Evolutionary conservation across 2,329 filamentous ascomycete genomes (phyloP), one percentile per base, ranked within the genome.

Genomic region (Hypoxylon sp.): DNA sequence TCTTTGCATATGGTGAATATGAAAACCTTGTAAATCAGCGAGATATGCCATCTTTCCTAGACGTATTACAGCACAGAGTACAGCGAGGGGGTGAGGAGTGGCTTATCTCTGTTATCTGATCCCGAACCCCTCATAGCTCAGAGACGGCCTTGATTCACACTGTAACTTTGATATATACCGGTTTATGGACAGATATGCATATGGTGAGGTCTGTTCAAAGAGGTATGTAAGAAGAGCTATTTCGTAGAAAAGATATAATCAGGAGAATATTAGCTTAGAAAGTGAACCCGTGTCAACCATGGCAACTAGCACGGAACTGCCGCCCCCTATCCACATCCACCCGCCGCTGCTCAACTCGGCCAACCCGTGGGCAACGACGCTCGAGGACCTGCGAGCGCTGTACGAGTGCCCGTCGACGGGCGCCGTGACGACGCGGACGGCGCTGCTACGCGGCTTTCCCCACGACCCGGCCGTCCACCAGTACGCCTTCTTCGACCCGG

Each of bases 281-380:
- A 35, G 15, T 33, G 5, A 3, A 10, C 3, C 5, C 4, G 8
- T 17, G n/a, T 6, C 29, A 31, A 31, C 15, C 11, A n/a, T 35
- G n/a, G n/a, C 29, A 17, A 35, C 4, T n/a, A 35, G 7, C 6
- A 35, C 40, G 23, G 29, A 18, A 21, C 45, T 24, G 9, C 83
- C 82, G 1, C 83, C 81, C 0, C 78, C 67, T 62, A 71, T 89
- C 8, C 47, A 64, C 6, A 84, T 92, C 58, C 66, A 78, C 38
- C 88, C 88, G 0, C 88, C 88, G 0, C 77, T 94, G 5, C 77
- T 92, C 63, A 93, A 93, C 74, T 89, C 89, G 0, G 85, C 90
- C 24, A 88, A 84, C 46, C 90, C 90, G 0, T 92, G 89, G 89
- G 89, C 89, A 21, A 91, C 88, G 0, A 85, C 82, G 2, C 72